Evolutionary conservation across 2,329 filamentous ascomycete species (phyloP), one percentile per base, ranked within the genome.

Genomic region (Knufia petricola): DNA sequence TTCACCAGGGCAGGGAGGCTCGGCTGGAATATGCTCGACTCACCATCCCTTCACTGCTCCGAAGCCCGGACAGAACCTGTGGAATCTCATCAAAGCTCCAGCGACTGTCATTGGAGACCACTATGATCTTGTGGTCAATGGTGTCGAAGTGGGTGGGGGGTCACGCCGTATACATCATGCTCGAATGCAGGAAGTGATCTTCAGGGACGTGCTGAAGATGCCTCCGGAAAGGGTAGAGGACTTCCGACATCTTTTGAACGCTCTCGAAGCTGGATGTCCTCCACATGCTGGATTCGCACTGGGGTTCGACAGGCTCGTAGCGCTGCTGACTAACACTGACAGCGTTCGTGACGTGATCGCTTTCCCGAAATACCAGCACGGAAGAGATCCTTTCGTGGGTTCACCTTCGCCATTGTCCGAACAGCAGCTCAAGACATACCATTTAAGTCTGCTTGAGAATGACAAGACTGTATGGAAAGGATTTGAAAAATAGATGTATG

Each of bases 31-130:
- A 59, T 80, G 83, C 8, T 82, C 90, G 1, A 95, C 89, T 0
- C 92, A 98, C 61, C 92, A 98, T 63, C 92, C 92, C 0, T 98
- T 98, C 67, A 98, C 92, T 0, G 86, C 92, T 0, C 92, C 92
- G 0, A 79, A 85, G 30, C 79, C 79, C 0, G 65, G 75, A 0
- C 69, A 71, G 3, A 89, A 96, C 61, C 76, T 94, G 13, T 82
- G 87, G 32, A 67, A 87, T 0, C 77, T 96, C 1, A 72, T 81
- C 31, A 81, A 74, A 0, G 74, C 88, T 34, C 90, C 92, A 0
- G 72, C 87, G 1, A 67, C 74, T 40, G 87, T 80, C 1, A 78
- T 76, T 57, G 94, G 85, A 2, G 90, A 94, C 59, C 89, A 95
- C 63, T 98, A 95, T 67, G 92, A 98, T 59, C 79, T 98, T 12